Evolutionary conservation across 805 yeast genomes (phyloP).

Genomic region (Starmerella apicola): DNA sequence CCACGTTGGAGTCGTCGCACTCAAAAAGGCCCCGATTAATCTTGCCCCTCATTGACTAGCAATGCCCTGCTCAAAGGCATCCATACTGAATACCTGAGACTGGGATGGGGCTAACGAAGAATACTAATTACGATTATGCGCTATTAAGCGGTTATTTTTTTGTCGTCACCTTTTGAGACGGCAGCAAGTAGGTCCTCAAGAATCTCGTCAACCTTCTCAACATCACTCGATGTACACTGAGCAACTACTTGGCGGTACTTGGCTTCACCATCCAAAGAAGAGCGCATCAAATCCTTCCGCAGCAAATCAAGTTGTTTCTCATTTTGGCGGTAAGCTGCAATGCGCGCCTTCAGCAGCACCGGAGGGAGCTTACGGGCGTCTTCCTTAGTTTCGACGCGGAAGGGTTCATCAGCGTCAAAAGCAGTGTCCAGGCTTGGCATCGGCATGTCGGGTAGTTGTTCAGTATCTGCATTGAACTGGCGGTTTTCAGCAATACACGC

Average conservation of each 20-base stretch:
- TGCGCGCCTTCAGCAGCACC: conserved; percentile 46
- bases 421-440: conserved; percentile 19
- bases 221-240: conserved; percentile 78
- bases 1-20: conserved; percentile 22
- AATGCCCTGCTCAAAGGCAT: conserved; percentile 22
- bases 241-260: conserved; percentile 84
- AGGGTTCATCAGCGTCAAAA: conserved; percentile 69
- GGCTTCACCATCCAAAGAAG: conserved; percentile 46
- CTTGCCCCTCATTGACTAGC: conserved; percentile 17
- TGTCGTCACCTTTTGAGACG: conserved; percentile 59
- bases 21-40: conserved; percentile 17
- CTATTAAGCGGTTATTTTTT: no score
- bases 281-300: conserved; percentile 40
- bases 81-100: conserved; percentile 20
- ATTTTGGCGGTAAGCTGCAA: conserved; percentile 66
- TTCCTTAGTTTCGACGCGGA: conserved; percentile 35
- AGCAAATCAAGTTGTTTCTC: conserved; percentile 43
- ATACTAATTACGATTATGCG: no score
- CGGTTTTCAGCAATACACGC: conserved; percentile 54
- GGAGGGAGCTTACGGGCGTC: conserved; percentile 17
- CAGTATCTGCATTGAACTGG: conserved; percentile 33
- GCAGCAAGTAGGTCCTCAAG: conserved; percentile 79
- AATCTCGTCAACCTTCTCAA: conserved; percentile 64
- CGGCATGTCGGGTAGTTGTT: conserved; percentile 25
- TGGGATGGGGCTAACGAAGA: conserved; percentile 20